phyloP scores from a whole-genome alignment of 495 filamentous ascomycete genomes.

The Clavariopsis aquatica region DNA sequence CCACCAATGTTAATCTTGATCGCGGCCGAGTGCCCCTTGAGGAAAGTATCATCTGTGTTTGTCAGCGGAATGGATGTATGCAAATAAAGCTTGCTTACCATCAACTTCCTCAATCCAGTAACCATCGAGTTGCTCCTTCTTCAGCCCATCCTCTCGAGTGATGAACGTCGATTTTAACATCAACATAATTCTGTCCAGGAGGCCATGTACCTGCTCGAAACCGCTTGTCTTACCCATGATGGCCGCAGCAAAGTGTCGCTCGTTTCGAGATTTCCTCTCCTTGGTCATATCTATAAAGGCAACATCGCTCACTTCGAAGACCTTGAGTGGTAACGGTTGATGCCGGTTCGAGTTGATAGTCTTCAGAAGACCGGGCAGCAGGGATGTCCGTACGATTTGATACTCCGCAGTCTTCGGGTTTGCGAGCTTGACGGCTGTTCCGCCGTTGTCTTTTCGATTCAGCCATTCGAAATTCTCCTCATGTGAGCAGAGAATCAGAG shows the following conservation, averaged over 20 bases:
- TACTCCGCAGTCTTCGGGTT: constrained; percentile 98
- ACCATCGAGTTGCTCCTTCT: constrained; percentile 53
- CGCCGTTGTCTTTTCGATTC: constrained; percentile 86
- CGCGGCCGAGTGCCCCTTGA: constrained; percentile 82
- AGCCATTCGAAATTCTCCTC: constrained; percentile 98
- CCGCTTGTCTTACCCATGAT: constrained; percentile 94
- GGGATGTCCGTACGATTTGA: constrained; percentile 88
- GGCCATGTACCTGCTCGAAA: constrained; percentile 93
- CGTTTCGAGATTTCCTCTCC: constrained; percentile 86
- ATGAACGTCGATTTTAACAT: constrained; percentile 88
- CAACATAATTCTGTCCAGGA: constrained; percentile 85
- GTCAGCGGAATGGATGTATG: neutral
- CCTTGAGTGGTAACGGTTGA: constrained; percentile 83
- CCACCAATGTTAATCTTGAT: constrained; percentile 72
- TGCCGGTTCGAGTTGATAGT: constrained; percentile 93
- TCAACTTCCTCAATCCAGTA: constrained; percentile 95
- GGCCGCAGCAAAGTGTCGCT: constrained; percentile 91
- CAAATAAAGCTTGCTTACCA: constrained; percentile 50
- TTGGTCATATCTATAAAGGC: constrained; percentile 76
- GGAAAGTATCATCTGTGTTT: constrained; percentile 75
- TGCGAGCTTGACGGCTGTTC: constrained; percentile 79
- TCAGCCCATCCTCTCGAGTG: constrained; percentile 68
- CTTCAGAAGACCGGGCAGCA: constrained; percentile 91
- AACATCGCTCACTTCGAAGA: constrained; percentile 91
- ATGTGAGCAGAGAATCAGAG: constrained; percentile 94